phyloP scores from a whole-genome alignment of 805 yeast species.

The Dipodascopsis uninucleata region DNA sequence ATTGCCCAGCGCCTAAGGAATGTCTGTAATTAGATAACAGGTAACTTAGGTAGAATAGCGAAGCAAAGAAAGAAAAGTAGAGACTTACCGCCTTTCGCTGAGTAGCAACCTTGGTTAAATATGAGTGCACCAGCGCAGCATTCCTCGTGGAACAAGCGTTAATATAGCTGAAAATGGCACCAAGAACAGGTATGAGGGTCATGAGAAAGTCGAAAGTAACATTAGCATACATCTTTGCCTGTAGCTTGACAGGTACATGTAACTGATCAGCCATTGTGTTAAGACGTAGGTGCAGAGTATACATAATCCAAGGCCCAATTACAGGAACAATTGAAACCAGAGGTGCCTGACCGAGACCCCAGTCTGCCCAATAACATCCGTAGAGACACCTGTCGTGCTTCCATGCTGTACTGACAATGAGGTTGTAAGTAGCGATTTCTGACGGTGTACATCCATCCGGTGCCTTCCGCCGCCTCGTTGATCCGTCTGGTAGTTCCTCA shows the following conservation, averaged over 20 bases:
- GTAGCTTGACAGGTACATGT: slow-evolving; percentile 53
- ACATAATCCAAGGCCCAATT: slow-evolving; percentile 82
- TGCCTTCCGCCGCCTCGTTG: slow-evolving; percentile 53
- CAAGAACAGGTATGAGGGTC: slow-evolving; percentile 75
- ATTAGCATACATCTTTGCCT: slow-evolving; percentile 71
- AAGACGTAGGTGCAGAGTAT: slow-evolving; percentile 67
- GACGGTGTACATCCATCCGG: slow-evolving; percentile 55
- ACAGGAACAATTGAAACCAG: slow-evolving; percentile 59
- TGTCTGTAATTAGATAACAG: no score
- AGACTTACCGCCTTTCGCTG: slow-evolving; percentile 22
- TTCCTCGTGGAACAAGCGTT: slow-evolving; percentile 85
- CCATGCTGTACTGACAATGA: slow-evolving; percentile 79
- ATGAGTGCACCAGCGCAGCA: slow-evolving; percentile 73
- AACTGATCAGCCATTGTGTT: slow-evolving; percentile 58
- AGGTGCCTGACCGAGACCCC: slow-evolving; percentile 32
- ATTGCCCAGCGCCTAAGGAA: no score
- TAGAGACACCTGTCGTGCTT: slow-evolving; percentile 75
- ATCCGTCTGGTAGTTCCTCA: slow-evolving; percentile 49
- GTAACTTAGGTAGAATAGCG: no score
- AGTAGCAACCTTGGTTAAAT: slow-evolving; percentile 32
- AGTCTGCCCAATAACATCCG: slow-evolving; percentile 58
- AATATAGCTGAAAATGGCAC: slow-evolving; percentile 73
- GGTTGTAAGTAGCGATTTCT: slow-evolving; percentile 69
- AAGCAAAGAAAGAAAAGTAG: no score
- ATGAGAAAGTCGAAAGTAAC: slow-evolving; percentile 70